These are phyloP conservation scores for Linanthus parryae DNA, from an alignment of 148 eudicot genomes.

Conservation along the genomic window DNA sequence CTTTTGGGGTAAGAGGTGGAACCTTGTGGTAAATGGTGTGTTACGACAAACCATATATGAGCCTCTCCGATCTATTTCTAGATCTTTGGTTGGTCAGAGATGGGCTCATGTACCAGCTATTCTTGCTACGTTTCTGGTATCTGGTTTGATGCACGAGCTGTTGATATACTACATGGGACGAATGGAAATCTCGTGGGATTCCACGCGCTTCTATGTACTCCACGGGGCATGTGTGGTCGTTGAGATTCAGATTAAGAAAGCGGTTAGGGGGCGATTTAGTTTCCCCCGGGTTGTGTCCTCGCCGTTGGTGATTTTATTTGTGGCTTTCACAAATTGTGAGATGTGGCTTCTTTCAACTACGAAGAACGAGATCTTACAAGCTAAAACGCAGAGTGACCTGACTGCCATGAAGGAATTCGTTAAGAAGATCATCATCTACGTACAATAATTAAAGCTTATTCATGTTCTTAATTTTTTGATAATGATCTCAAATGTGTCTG, in stretches of 20 bases:
- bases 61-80: background rate
- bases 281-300: slow-evolving; percentile 24
- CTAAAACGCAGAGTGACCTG: too few relatives aligned
- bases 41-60: slow-evolving; percentile 12
- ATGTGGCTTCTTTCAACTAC: too few relatives aligned
- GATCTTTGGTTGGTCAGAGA: background rate
- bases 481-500: too few relatives aligned
- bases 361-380: too few relatives aligned
- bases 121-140: slow-evolving; percentile 14
- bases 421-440: too few relatives aligned
- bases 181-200: slow-evolving; percentile 12
- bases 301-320: slow-evolving; percentile 23
- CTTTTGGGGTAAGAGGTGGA: slow-evolving; percentile 21
- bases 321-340: too few relatives aligned
- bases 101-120: slow-evolving; percentile 6
- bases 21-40: slow-evolving; percentile 6
- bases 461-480: too few relatives aligned
- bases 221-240: slow-evolving; percentile 19
- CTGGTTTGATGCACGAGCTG: slow-evolving; percentile 22
- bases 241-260: slow-evolving; percentile 21
- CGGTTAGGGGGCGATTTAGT: slow-evolving; percentile 3
- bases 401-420: too few relatives aligned
- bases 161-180: slow-evolving; percentile 10
- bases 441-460: too few relatives aligned
- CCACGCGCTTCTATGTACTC: slow-evolving; percentile 8